Evolutionary conservation across 371 early-diverging fungal genomes (phyloP).

Genomic region (Nematocida sp.): DNA sequence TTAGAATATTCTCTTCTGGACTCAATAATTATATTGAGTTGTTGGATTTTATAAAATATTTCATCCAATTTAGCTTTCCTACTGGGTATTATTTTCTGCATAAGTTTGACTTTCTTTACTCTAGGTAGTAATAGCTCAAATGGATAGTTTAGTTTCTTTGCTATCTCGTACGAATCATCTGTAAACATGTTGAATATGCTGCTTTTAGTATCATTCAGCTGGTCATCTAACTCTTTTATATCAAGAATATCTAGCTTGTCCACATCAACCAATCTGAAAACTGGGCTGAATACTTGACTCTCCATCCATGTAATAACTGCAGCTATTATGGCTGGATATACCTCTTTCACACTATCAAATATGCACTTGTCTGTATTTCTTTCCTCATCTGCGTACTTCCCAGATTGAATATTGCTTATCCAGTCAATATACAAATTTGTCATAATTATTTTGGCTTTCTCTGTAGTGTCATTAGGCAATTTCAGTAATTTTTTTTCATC

Average conservation of each 20-base stretch:
- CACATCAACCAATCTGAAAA: neutral
- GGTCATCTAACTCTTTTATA: neutral
- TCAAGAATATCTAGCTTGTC: neutral
- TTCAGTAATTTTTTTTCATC: neutral
- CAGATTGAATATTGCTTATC: neutral
- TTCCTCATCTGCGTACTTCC: neutral
- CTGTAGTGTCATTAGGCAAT: neutral
- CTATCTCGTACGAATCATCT: neutral
- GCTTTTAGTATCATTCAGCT: neutral
- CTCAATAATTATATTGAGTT: too few species aligned
- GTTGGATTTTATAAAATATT: too few species aligned
- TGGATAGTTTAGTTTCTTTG: neutral
- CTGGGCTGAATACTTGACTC: neutral
- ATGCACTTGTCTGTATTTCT: neutral
- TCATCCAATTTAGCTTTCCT: too few species aligned
- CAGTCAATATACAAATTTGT: neutral
- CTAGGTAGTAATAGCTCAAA: neutral
- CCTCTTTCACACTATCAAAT: neutral
- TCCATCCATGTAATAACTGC: neutral
- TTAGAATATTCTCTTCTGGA: too few species aligned
- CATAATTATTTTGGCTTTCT: neutral
- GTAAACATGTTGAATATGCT: neutral
- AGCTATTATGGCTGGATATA: neutral
- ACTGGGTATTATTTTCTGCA: too few species aligned
- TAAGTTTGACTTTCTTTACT: neutral